Conservation (phyloP, 2,329 filamentous ascomycete species). For the Neofusicoccum kwambonambiense region DNA sequence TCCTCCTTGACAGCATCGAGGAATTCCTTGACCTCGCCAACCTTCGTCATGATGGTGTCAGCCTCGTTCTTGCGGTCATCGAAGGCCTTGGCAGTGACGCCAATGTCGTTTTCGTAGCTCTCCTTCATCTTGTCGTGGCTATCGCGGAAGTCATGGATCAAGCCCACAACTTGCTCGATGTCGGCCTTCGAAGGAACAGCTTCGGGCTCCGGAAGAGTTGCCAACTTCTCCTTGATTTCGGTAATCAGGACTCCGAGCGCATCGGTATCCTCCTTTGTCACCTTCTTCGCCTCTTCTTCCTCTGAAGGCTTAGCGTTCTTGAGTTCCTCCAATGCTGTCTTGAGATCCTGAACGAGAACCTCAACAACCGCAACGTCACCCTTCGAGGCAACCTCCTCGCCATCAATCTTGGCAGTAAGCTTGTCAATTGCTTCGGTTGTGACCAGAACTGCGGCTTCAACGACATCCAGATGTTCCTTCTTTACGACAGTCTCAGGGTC, state of each 20-base stretch:
- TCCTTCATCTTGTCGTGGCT: constrained; percentile 68
- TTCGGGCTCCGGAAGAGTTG: constrained; percentile 68
- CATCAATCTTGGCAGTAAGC: constrained; percentile 65
- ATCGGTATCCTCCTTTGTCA: constrained; percentile 80
- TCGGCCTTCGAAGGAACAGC: constrained; percentile 75
- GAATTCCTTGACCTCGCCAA: constrained; percentile 74
- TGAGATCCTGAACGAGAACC: constrained; percentile 74
- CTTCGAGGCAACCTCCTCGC: constrained; percentile 65
- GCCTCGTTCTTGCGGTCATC: constrained; percentile 84
- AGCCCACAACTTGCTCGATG: constrained; percentile 60
- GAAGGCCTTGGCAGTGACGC: constrained; percentile 73
- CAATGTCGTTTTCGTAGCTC: constrained; percentile 70
- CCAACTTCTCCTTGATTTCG: constrained; percentile 79
- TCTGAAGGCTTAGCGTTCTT: constrained; percentile 49
- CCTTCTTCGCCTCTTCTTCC: constrained; percentile 53
- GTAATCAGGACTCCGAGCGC: constrained; percentile 75
- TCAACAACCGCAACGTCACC: constrained; percentile 77
- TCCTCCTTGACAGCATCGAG: constrained; percentile 77
- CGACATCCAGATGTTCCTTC: constrained; percentile 58
- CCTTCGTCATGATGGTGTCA: constrained; percentile 71
- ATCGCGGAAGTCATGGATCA: constrained; percentile 52
- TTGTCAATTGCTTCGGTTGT: constrained; percentile 71
- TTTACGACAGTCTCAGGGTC: constrained; percentile 68
- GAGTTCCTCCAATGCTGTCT: constrained; percentile 69
- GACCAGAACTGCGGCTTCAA: constrained; percentile 70